Evolutionary conservation across 208 protist species (phyloP).

Genomic region (Spongospora subterranea): DNA sequence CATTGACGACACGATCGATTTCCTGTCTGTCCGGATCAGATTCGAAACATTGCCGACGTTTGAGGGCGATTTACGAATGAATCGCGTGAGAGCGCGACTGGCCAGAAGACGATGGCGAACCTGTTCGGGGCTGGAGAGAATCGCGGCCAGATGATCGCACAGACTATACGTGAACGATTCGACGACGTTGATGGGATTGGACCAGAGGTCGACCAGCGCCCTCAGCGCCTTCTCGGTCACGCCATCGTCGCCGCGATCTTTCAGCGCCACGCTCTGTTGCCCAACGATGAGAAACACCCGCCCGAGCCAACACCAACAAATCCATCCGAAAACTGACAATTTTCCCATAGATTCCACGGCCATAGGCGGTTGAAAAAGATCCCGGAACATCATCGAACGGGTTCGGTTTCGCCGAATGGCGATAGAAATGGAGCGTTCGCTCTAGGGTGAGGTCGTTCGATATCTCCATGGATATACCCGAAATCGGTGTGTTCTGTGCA

Average conservation of each 20-base stretch:
- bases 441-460: too few species aligned
- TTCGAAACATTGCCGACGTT: background rate
- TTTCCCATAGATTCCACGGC: slow-evolving; percentile 3
- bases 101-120: background rate
- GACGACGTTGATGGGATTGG: slow-evolving; percentile 31
- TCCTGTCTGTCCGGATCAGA: too few species aligned
- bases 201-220: slow-evolving; percentile 28
- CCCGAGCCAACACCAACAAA: background rate
- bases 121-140: background rate
- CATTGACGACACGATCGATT: background rate
- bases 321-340: background rate
- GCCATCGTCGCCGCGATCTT: background rate
- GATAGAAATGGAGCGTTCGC: background rate
- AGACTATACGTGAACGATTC: slow-evolving; percentile 2
- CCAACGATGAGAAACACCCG: background rate
- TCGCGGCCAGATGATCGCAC: background rate
- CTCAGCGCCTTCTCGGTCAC: background rate
- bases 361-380: slow-evolving; percentile 42
- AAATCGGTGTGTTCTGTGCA: too few species aligned
- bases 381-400: background rate
- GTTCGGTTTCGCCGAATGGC: background rate
- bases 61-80: background rate
- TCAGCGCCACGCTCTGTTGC: slow-evolving; percentile 15
- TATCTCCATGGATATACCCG: too few species aligned
- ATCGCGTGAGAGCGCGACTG: background rate